A percentile compares a stretch with the other conserved stretches of the same genome.
phyloP scores from a whole-genome alignment of 2,329 filamentous ascomycete genomes.

The Talaromyces sp. region DNA sequence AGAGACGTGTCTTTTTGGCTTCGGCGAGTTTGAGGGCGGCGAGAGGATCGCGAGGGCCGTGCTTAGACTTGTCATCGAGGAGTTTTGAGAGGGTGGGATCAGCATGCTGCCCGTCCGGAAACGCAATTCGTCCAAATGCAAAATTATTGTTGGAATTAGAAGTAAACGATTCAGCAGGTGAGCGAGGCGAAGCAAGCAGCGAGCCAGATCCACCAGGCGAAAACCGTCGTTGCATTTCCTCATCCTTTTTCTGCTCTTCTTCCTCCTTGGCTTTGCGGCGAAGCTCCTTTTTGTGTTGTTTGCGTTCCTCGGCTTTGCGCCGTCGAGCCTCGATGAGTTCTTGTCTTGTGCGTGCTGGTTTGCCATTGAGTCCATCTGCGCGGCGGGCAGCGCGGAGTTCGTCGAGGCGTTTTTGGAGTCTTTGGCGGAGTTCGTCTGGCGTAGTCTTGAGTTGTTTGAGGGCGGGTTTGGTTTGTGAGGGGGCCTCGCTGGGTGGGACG shows the following conservation, averaged over 20 bases:
- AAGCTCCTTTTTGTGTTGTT: slow-evolving; percentile 83
- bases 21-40: slow-evolving; percentile 83
- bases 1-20: slow-evolving; percentile 78
- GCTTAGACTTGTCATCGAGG: slow-evolving; percentile 69
- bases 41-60: slow-evolving; percentile 79
- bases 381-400: slow-evolving; percentile 81
- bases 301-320: slow-evolving; percentile 81
- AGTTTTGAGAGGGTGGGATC: slow-evolving; percentile 66
- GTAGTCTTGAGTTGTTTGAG: slow-evolving; percentile 67
- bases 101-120: slow-evolving; percentile 78
- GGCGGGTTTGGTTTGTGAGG: slow-evolving; percentile 30
- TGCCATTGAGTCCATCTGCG: slow-evolving; percentile 78
- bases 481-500: slow-evolving; percentile 44
- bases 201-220: slow-evolving; percentile 60
- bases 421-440: slow-evolving; percentile 71
- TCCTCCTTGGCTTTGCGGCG: slow-evolving; percentile 75
- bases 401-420: slow-evolving; percentile 79
- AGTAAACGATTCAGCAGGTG: slow-evolving; percentile 45
- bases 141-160: slow-evolving; percentile 62
- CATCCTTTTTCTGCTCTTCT: slow-evolving; percentile 63
- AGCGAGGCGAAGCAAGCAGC: slow-evolving; percentile 55
- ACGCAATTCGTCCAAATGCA: slow-evolving; percentile 86
- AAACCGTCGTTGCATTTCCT: slow-evolving; percentile 55
- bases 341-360: slow-evolving; percentile 79
- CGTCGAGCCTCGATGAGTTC: slow-evolving; percentile 88